Percentiles rank a stretch among this genome's conserved stretches.
phyloP scores from a whole-genome alignment of 345 rosid species.

The Heritiera littoralis region DNA sequence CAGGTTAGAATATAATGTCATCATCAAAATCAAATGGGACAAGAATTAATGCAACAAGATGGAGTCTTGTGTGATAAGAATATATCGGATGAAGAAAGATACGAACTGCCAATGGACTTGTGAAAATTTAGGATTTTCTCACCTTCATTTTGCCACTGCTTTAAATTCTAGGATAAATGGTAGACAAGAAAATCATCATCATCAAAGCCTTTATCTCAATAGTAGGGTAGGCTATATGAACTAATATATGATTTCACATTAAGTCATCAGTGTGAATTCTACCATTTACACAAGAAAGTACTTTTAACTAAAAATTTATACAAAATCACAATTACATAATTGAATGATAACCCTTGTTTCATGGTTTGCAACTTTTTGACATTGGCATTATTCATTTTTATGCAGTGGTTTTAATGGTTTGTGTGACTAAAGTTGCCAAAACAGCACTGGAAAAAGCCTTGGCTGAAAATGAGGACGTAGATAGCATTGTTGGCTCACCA shows the following conservation, averaged over 20 bases:
- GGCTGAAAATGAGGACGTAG: conserved; percentile 78
- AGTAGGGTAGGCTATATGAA: no score
- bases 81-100: not conserved
- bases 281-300: no score
- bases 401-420: conserved; percentile 76
- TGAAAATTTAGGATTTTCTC: not conserved
- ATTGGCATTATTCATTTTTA: not conserved
- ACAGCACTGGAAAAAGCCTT: conserved; percentile 83
- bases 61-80: not conserved
- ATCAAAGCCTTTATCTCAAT: no score
- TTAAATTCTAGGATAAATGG: not conserved
- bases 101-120: not conserved
- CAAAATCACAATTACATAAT: not conserved
- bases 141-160: not conserved
- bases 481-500: conserved; percentile 37
- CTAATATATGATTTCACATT: no score
- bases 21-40: not conserved
- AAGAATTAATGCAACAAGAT: not conserved
- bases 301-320: not conserved
- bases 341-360: not conserved
- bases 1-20: not conserved
- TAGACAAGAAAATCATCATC: not conserved
- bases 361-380: not conserved
- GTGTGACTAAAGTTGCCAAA: conserved; percentile 81
- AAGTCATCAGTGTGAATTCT: no score